Evolutionary conservation across 768 basidiomycete genomes (phyloP).

Genomic region (Plicaturopsis crispa): DNA sequence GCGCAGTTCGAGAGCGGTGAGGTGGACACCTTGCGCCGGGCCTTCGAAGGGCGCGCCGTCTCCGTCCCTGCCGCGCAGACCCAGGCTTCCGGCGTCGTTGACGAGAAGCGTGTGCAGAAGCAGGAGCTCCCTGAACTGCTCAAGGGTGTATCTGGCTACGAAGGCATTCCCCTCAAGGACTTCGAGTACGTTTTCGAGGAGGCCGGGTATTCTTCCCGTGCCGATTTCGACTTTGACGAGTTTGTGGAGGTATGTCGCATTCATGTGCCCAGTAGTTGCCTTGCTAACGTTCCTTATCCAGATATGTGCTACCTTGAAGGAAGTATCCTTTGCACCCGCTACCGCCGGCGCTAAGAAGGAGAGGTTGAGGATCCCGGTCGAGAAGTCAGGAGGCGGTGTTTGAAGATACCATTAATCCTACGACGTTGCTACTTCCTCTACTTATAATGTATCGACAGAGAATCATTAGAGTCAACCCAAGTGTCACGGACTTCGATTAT

Average conservation of each 20-base stretch:
- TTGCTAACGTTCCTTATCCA: constrained; percentile 16
- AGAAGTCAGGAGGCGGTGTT: constrained; percentile 47
- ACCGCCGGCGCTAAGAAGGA: neutral
- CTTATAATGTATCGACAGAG: no score
- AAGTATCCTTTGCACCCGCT: constrained; percentile 42
- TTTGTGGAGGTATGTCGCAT: constrained; percentile 65
- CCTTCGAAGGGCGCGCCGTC: constrained; percentile 33
- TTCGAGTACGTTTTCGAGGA: constrained; percentile 70
- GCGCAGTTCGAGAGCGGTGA: constrained; percentile 49
- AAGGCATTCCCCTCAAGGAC: constrained; percentile 52
- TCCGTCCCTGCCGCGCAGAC: no score
- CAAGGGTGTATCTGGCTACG: constrained; percentile 45
- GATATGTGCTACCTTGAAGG: constrained; percentile 72
- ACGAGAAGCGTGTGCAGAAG: constrained; percentile 28
- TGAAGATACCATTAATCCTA: no score
- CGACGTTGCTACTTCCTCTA: no score
- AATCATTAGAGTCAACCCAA: no score
- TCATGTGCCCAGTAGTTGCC: neutral
- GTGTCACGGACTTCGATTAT: no score
- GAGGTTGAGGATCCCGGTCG: constrained; percentile 37
- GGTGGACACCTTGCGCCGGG: constrained; percentile 32
- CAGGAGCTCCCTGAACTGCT: constrained; percentile 34
- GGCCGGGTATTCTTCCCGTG: constrained; percentile 54
- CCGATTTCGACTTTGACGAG: constrained; percentile 69
- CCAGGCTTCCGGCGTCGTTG: constrained; percentile 19